Evolutionary conservation across 2,329 filamentous ascomycete species (phyloP).

Genomic region (Neobulgaria alba): DNA sequence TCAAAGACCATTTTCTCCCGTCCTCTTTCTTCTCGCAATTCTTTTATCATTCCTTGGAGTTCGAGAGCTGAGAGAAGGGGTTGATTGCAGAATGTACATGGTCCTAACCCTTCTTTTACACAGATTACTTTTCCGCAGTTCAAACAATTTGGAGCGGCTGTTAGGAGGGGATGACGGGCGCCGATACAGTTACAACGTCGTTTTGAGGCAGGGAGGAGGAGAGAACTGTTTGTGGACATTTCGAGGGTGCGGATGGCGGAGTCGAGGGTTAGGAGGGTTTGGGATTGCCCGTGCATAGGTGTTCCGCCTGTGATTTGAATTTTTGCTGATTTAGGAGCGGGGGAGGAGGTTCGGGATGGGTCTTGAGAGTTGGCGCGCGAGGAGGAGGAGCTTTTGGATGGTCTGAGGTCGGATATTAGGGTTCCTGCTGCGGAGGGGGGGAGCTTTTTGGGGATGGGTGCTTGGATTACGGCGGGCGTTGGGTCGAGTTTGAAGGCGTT

Average conservation of each 20-base stretch:
- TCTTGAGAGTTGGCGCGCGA: slow-evolving; percentile 42
- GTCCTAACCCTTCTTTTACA: slow-evolving; percentile 85
- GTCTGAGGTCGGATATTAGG: slow-evolving; percentile 66
- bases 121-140: slow-evolving; percentile 93
- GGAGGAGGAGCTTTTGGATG: slow-evolving; percentile 39
- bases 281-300: slow-evolving; percentile 74
- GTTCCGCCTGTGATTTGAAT: slow-evolving; percentile 66
- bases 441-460: slow-evolving; percentile 28
- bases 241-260: slow-evolving; percentile 84
- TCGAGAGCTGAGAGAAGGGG: slow-evolving; percentile 65
- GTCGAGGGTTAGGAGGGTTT: slow-evolving; percentile 60
- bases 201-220: slow-evolving; percentile 47
- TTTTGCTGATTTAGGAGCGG: slow-evolving; percentile 46
- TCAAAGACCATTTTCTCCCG: slow-evolving; percentile 79
- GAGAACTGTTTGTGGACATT: slow-evolving; percentile 77
- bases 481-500: slow-evolving; percentile 33
- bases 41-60: slow-evolving; percentile 75
- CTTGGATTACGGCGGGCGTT: slow-evolving; percentile 44
- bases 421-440: slow-evolving; percentile 61
- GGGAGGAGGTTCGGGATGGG: slow-evolving; percentile 41
- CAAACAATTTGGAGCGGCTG: slow-evolving; percentile 88
- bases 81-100: slow-evolving; percentile 81
- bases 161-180: slow-evolving; percentile 75
- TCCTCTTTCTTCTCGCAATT: slow-evolving; percentile 77
- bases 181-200: slow-evolving; percentile 83